Evolutionary conservation across 768 basidiomycete genomes (phyloP).

Genomic region (Termitomyces titanicus): DNA sequence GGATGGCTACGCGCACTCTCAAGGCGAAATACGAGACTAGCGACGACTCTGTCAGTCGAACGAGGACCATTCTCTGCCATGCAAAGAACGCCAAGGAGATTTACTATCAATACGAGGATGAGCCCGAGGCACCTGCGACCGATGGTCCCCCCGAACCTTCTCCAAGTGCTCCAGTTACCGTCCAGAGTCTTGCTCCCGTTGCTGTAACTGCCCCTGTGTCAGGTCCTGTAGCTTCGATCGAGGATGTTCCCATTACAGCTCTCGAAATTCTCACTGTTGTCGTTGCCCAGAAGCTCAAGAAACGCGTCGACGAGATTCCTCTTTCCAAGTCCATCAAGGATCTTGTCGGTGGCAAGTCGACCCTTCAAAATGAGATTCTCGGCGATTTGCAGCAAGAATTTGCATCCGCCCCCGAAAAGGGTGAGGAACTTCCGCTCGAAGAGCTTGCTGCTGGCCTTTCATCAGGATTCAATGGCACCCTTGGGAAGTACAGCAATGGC

Average conservation of each 20-base stretch:
- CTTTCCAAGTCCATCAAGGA: slow-evolving; percentile 96
- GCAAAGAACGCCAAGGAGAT: slow-evolving; percentile 96
- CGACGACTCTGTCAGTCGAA: slow-evolving; percentile 81
- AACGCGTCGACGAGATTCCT: slow-evolving; percentile 84
- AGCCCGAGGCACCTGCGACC: slow-evolving; percentile 43
- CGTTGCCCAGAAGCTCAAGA: slow-evolving; percentile 98
- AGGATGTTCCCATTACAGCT: slow-evolving; percentile 91
- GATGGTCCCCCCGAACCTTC: slow-evolving; percentile 31
- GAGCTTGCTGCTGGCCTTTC: slow-evolving; percentile 87
- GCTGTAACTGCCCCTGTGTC: slow-evolving; percentile 45
- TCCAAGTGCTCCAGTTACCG: slow-evolving; percentile 31
- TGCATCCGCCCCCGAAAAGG: slow-evolving; percentile 93
- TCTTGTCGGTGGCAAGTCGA: slow-evolving; percentile 97
- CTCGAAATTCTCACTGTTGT: slow-evolving; percentile 82
- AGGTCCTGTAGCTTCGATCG: slow-evolving; percentile 69
- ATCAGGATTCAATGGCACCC: slow-evolving; percentile 75
- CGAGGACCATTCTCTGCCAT: slow-evolving; percentile 83
- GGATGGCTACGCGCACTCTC: slow-evolving; percentile 88
- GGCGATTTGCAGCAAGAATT: slow-evolving; percentile 98
- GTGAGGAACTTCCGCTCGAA: slow-evolving; percentile 94
- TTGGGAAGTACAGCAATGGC: slow-evolving; percentile 92
- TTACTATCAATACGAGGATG: slow-evolving; percentile 97
- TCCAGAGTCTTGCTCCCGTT: slow-evolving; percentile 38
- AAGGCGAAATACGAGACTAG: slow-evolving; percentile 91
- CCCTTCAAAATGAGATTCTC: slow-evolving; percentile 96